Percentiles rank a stretch among this genome's conserved stretches.
These are phyloP conservation scores for Chrysosporium keratinophilum DNA, from an alignment of 2,329 filamentous ascomycete species.

Conservation along the genomic window DNA sequence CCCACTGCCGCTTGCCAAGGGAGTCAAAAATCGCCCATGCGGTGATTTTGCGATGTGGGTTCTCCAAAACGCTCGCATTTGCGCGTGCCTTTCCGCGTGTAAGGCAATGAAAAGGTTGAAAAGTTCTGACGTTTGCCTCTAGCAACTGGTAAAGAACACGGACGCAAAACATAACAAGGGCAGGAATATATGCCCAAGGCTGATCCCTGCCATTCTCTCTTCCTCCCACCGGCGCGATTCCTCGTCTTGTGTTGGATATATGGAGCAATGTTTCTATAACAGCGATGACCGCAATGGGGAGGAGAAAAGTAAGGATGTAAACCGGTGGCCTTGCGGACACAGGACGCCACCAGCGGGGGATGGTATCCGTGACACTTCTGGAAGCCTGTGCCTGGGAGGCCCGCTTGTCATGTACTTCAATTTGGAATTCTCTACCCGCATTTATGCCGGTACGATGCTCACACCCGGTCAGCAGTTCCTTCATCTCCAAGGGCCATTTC, in stretches of 20 bases:
- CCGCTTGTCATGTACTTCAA: slow-evolving; percentile 8
- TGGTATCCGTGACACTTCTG: neutral
- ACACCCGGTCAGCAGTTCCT: neutral
- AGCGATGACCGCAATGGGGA: slow-evolving; percentile 5
- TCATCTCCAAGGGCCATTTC: slow-evolving; percentile 8
- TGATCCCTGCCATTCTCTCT: slow-evolving; percentile 22
- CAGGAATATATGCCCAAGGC: slow-evolving; percentile 19
- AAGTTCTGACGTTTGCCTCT: slow-evolving; percentile 16
- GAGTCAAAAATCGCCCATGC: slow-evolving; percentile 49
- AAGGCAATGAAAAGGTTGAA: slow-evolving; percentile 18
- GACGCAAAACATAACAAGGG: slow-evolving; percentile 17
- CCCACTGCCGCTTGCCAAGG: slow-evolving; percentile 15
- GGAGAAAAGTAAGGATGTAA: slow-evolving; percentile 2
- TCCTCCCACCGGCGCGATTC: neutral
- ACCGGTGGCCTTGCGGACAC: slow-evolving; percentile 2
- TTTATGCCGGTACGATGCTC: slow-evolving; percentile 5
- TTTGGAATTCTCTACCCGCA: slow-evolving; percentile 1
- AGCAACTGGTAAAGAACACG: slow-evolving; percentile 16
- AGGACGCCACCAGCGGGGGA: slow-evolving; percentile 9
- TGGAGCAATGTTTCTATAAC: slow-evolving; percentile 7
- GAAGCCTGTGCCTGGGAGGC: slow-evolving; percentile 3
- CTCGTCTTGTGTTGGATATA: neutral
- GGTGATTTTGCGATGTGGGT: slow-evolving; percentile 20
- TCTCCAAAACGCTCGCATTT: slow-evolving; percentile 16
- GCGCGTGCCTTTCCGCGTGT: slow-evolving; percentile 10